phyloP scores from a whole-genome alignment of 371 early-diverging fungal species.

The Mucor mucedo region DNA sequence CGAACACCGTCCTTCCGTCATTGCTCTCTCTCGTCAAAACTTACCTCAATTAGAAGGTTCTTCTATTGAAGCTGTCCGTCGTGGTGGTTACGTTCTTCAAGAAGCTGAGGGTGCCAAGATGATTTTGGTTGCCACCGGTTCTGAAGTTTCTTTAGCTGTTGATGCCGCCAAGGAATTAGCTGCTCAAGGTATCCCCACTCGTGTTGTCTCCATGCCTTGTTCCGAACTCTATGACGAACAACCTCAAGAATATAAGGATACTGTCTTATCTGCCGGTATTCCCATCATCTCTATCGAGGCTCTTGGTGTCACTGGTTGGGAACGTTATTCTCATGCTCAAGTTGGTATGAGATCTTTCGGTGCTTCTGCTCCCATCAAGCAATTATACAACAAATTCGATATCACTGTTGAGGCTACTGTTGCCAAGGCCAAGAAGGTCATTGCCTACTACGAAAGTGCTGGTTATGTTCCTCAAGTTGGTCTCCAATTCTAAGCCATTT shows the following conservation, averaged over 20 bases:
- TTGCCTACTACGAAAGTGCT: conserved; percentile 74
- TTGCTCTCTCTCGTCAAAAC: conserved; percentile 96
- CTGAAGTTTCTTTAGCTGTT: conserved; percentile 91
- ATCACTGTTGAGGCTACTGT: conserved; percentile 80
- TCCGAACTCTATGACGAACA: conserved; percentile 96
- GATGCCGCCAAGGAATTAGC: conserved; percentile 81
- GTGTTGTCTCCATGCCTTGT: conserved; percentile 97
- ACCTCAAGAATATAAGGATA: conserved; percentile 79
- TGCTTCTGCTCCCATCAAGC: conserved; percentile 82
- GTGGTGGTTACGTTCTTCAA: conserved; percentile 83
- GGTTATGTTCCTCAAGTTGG: conserved; percentile 58
- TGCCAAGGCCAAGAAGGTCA: conserved; percentile 77
- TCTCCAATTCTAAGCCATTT: conserved; percentile 35
- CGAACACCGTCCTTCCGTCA: conserved; percentile 79
- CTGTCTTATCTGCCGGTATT: conserved; percentile 81
- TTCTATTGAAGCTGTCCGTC: conserved; percentile 75
- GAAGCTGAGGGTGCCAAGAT: conserved; percentile 64
- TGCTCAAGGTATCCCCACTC: conserved; percentile 63
- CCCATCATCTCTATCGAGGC: conserved; percentile 95
- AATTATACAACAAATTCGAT: conserved; percentile 84
- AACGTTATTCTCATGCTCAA: conserved; percentile 89
- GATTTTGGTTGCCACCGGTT: conserved; percentile 92
- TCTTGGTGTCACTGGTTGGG: conserved; percentile 94
- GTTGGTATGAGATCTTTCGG: conserved; percentile 97
- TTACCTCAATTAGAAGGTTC: conserved; percentile 90